Evolutionary conservation across 1,284 basidiomycete species (phyloP).

Genomic region (Caloboletus firmus): DNA sequence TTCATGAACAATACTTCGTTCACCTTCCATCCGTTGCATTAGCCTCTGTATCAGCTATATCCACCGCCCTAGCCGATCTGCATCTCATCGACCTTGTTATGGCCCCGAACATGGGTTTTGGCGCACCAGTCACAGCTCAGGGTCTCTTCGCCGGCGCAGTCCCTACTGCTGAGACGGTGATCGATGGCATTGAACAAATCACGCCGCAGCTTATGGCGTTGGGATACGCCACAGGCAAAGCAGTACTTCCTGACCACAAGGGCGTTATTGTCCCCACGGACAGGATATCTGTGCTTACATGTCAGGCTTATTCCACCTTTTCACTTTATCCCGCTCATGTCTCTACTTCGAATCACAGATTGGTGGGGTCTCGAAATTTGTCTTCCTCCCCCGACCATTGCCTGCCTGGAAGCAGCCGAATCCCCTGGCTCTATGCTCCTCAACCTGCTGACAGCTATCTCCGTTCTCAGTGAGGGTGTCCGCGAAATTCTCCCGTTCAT

Average conservation of each 20-base stretch:
- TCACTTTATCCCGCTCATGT: conserved; percentile 7
- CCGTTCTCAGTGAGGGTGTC: conserved; percentile 66
- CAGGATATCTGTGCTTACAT: conserved; percentile 75
- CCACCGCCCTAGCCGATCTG: conserved; percentile 52
- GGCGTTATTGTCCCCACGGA: conserved; percentile 72
- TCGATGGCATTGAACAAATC: conserved; percentile 65
- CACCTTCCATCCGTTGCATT: conserved; percentile 45
- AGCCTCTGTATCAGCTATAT: conserved; percentile 51
- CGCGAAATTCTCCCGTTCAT: conserved; percentile 77
- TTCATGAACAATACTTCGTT: conserved; percentile 54
- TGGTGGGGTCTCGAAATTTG: conserved; percentile 83
- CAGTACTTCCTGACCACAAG: conserved; percentile 66
- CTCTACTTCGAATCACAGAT: conserved; percentile 42
- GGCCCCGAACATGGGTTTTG: conserved; percentile 59
- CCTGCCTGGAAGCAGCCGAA: conserved; percentile 57
- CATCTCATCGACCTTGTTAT: conserved; percentile 57
- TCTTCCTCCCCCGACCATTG: conserved; percentile 65
- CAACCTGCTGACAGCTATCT: conserved; percentile 69
- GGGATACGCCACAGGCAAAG: conserved; percentile 70
- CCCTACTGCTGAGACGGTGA: conserved; percentile 68
- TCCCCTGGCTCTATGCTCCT: conserved; percentile 63
- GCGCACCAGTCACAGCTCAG: conserved; percentile 51
- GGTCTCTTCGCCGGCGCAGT: conserved; percentile 71
- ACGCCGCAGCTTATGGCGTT: conserved; percentile 76
- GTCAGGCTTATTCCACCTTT: conserved; percentile 41